Evolutionary conservation across 2,329 filamentous ascomycete genomes (phyloP).

Genomic region (Hypoxylon sp.): DNA sequence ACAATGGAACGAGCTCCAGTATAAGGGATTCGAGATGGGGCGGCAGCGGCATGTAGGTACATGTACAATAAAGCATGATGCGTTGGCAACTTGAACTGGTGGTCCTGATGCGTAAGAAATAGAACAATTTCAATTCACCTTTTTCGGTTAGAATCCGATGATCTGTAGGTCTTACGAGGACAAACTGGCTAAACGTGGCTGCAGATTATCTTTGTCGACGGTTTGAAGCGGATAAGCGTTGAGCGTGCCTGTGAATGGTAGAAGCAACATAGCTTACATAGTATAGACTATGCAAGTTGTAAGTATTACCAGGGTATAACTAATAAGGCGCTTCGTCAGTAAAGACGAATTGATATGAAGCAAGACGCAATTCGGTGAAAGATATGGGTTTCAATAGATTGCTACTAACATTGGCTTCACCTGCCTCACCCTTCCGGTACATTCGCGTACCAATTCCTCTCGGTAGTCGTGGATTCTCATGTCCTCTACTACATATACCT

Average conservation of each 20-base stretch:
- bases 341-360: slow-evolving; percentile 13
- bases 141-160: slow-evolving; percentile 34
- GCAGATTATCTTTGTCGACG: slow-evolving; percentile 19
- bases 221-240: slow-evolving; percentile 23
- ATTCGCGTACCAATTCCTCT: slow-evolving; percentile 1
- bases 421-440: slow-evolving; percentile 6
- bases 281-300: not conserved
- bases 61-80: slow-evolving; percentile 36
- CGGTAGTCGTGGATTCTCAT: not conserved
- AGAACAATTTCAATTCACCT: slow-evolving; percentile 16
- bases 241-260: too few relatives aligned
- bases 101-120: slow-evolving; percentile 32
- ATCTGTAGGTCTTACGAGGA: slow-evolving; percentile 33
- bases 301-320: slow-evolving; percentile 13
- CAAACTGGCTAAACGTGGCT: slow-evolving; percentile 17
- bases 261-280: not conserved
- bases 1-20: slow-evolving; percentile 12
- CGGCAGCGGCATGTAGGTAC: slow-evolving; percentile 27
- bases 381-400: slow-evolving; percentile 12
- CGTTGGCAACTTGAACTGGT: slow-evolving; percentile 31
- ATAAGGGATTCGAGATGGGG: slow-evolving; percentile 23
- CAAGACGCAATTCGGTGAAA: slow-evolving; percentile 28
- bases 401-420: slow-evolving; percentile 9
- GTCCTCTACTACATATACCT: not conserved
- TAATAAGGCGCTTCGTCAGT: slow-evolving; percentile 13